Conservation (phyloP, 2,329 filamentous ascomycete genomes). For the Penicillium brevicompactum region DNA sequence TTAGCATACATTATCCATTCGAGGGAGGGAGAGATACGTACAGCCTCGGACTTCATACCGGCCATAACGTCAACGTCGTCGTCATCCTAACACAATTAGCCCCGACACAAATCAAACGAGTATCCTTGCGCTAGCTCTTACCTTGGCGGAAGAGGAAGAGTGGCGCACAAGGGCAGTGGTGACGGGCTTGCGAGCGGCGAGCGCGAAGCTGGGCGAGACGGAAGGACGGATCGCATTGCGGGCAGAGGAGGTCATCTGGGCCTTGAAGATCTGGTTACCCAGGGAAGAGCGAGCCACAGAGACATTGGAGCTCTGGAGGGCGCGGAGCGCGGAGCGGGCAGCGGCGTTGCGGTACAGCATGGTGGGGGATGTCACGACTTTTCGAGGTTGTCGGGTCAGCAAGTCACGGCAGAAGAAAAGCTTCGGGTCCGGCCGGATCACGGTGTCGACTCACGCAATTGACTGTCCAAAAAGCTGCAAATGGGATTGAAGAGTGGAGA, state of each 20-base stretch:
- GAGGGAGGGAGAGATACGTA: conserved; percentile 43
- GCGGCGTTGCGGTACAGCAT: conserved; percentile 51
- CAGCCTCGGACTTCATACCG: conserved; percentile 59
- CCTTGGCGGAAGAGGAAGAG: conserved; percentile 44
- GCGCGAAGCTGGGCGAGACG: conserved; percentile 42
- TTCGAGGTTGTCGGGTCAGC: conserved; percentile 34
- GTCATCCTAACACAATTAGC: conserved; percentile 41
- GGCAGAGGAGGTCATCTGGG: conserved; percentile 47
- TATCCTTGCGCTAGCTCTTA: conserved; percentile 45
- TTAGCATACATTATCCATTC: not conserved
- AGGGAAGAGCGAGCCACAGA: conserved; percentile 45
- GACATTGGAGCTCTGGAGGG: conserved; percentile 46
- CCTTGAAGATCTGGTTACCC: conserved; percentile 46
- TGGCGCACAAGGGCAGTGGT: conserved; percentile 54
- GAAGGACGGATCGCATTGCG: conserved; percentile 39
- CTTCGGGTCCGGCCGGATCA: conserved; percentile 31
- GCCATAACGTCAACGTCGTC: conserved; percentile 50
- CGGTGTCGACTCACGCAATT: conserved; percentile 35
- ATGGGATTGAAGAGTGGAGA: conserved; percentile 30
- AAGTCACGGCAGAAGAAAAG: conserved; percentile 31
- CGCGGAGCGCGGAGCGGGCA: conserved; percentile 48
- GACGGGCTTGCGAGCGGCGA: conserved; percentile 48
- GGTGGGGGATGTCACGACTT: conserved; percentile 35
- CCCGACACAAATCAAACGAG: conserved; percentile 46
- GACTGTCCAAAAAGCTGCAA: conserved; percentile 25